phyloP scores from a whole-genome alignment of 331 rosid species.

The Prunus yedoensis region DNA sequence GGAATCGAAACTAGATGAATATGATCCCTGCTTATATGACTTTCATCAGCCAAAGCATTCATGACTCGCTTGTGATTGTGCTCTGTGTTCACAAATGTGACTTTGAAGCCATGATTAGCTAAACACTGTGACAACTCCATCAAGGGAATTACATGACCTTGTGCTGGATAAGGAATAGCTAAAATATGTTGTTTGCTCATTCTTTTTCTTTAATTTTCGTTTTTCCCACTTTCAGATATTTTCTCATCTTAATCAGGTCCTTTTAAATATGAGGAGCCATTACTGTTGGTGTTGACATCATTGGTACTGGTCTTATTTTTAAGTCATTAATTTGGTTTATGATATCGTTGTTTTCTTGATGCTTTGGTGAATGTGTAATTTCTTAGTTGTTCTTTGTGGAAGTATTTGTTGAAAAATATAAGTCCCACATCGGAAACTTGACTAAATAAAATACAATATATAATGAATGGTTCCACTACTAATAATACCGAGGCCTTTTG shows the following conservation, averaged over 20 bases:
- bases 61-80: background rate
- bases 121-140: constrained; percentile 20
- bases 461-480: too few relatives aligned
- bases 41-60: constrained; percentile 10
- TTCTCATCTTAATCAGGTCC: background rate
- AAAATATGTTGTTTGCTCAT: constrained; percentile 25
- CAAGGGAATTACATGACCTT: constrained; percentile 30
- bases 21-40: background rate
- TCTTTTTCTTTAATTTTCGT: background rate
- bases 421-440: too few relatives aligned
- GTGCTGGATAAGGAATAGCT: constrained; percentile 23
- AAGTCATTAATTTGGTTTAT: too few relatives aligned
- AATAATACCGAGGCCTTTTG: too few relatives aligned
- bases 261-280: too few relatives aligned
- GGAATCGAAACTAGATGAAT: constrained; percentile 35
- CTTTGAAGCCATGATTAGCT: constrained; percentile 15
- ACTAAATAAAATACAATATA: too few relatives aligned
- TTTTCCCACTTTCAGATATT: background rate
- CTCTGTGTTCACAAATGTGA: constrained; percentile 28
- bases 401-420: too few relatives aligned
- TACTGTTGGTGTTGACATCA: too few relatives aligned
- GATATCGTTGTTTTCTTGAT: too few relatives aligned
- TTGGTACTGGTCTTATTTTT: background rate
- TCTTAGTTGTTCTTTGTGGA: too few relatives aligned
- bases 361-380: too few relatives aligned